Percentiles rank a stretch among this genome's conserved stretches.
phyloP scores from a whole-genome alignment of 345 rosid genomes.

The Syzygium aromaticum region DNA sequence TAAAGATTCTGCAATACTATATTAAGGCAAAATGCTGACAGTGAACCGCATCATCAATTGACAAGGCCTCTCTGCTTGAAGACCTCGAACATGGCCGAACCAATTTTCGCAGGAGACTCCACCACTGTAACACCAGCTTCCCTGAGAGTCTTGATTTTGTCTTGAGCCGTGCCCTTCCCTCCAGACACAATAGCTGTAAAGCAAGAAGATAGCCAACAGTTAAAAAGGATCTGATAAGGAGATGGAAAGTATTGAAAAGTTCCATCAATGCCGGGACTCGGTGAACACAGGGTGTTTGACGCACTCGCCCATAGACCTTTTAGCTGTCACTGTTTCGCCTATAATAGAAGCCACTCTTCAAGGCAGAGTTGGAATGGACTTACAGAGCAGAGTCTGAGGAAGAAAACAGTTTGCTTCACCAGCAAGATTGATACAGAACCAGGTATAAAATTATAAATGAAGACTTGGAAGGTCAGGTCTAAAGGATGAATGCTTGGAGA shows the following conservation, averaged over 20 bases:
- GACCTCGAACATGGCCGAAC: constrained; percentile 61
- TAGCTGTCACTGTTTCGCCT: neutral
- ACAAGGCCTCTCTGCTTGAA: constrained; percentile 75
- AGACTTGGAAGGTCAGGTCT: neutral
- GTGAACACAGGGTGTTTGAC: neutral
- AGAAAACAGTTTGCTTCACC: neutral
- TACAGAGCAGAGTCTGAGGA: neutral
- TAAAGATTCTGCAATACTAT: neutral
- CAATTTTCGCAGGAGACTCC: constrained; percentile 94
- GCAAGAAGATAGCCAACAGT: neutral
- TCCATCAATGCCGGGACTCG: neutral
- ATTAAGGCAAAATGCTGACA: neutral
- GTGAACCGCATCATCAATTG: neutral
- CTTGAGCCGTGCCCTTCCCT: constrained; percentile 94
- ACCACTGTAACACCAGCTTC: constrained; percentile 93
- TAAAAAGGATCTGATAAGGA: neutral
- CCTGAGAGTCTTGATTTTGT: constrained; percentile 70
- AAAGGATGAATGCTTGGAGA: neutral
- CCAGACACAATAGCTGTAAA: constrained; percentile 82
- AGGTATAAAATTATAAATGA: neutral
- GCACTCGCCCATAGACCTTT: neutral
- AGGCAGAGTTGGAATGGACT: neutral
- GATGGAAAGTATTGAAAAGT: neutral
- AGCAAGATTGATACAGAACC: neutral
- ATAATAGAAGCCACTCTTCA: neutral